phyloP scores from a whole-genome alignment of 2,329 filamentous ascomycete species.

The Colletotrichum sp. region DNA sequence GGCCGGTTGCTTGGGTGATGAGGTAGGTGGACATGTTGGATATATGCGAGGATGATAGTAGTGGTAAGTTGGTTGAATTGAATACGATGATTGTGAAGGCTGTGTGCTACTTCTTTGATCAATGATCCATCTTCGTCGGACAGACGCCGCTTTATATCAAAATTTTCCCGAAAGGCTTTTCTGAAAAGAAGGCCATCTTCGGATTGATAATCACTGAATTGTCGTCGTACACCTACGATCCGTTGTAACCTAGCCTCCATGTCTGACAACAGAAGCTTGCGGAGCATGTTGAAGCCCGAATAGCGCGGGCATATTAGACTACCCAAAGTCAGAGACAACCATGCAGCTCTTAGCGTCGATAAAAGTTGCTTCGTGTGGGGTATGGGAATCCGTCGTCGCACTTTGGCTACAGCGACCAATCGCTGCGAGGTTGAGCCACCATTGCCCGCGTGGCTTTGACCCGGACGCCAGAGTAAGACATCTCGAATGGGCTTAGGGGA shows the following conservation, averaged over 20 bases:
- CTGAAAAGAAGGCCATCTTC: not conserved
- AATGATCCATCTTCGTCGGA: not conserved
- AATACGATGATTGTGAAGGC: not conserved
- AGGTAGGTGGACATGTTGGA: slow-evolving; percentile 37
- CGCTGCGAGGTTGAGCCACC: not conserved
- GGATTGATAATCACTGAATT: not conserved
- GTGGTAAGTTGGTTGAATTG: too few species aligned
- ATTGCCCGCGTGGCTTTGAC: not conserved
- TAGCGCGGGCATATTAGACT: not conserved
- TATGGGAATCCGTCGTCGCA: not conserved
- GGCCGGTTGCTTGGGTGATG: slow-evolving; percentile 38
- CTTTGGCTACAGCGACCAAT: rapidly evolving
- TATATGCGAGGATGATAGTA: not conserved
- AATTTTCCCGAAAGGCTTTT: not conserved
- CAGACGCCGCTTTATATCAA: not conserved
- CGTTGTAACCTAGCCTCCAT: rapidly evolving
- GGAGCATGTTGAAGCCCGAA: not conserved
- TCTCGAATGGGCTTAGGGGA: not conserved
- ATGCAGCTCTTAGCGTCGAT: not conserved
- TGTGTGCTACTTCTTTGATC: rapidly evolving
- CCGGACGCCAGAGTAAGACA: not conserved
- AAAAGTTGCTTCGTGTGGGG: slow-evolving; percentile 6
- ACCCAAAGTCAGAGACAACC: not conserved
- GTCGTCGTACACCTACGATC: not conserved
- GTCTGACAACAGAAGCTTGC: not conserved